Percentiles rank a stretch among this genome's conserved stretches.
These are phyloP conservation scores for Tolypocladium amazonense DNA, from an alignment of 2,329 filamentous ascomycete genomes.

Conservation along the genomic window DNA sequence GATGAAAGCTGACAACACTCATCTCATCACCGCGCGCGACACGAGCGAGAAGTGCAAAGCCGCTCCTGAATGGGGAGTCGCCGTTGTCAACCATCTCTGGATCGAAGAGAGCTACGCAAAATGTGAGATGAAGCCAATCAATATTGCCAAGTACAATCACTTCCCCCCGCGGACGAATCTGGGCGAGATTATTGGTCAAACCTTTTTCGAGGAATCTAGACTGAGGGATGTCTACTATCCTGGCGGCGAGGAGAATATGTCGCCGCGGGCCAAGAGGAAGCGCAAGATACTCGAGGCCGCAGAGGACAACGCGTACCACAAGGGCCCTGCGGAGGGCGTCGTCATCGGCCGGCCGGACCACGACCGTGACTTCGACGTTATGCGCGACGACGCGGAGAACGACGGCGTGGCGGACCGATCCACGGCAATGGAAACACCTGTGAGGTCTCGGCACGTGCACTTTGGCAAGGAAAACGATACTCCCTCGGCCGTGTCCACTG, in stretches of 20 bases:
- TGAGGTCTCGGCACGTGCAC: conserved; percentile 32
- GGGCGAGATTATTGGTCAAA: conserved; percentile 86
- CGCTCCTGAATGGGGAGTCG: conserved; percentile 82
- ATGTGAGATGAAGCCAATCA: conserved; percentile 64
- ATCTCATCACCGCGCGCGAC: conserved; percentile 83
- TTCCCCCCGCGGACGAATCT: conserved; percentile 87
- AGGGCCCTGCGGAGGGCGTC: conserved; percentile 36
- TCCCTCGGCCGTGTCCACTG: conserved; percentile 54
- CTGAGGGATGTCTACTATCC: conserved; percentile 60
- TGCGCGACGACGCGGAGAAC: conserved; percentile 30
- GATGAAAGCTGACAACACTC: conserved; percentile 90
- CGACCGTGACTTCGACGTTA: conserved; percentile 30
- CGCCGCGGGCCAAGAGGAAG: conserved; percentile 33
- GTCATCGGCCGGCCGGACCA: conserved; percentile 28
- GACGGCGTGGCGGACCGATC: conserved; percentile 16
- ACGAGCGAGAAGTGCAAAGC: conserved; percentile 89
- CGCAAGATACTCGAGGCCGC: conserved; percentile 38
- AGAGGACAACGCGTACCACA: conserved; percentile 37
- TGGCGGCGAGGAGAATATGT: conserved; percentile 41
- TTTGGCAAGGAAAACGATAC: conserved; percentile 75
- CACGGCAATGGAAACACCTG: conserved; percentile 25
- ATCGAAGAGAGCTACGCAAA: conserved; percentile 94
- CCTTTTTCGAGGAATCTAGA: conserved; percentile 55
- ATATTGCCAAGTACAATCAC: conserved; percentile 66
- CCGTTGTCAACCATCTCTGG: conserved; percentile 92